Conservation (phyloP, 2,329 filamentous ascomycete species). For the Seiridium unicorne region DNA sequence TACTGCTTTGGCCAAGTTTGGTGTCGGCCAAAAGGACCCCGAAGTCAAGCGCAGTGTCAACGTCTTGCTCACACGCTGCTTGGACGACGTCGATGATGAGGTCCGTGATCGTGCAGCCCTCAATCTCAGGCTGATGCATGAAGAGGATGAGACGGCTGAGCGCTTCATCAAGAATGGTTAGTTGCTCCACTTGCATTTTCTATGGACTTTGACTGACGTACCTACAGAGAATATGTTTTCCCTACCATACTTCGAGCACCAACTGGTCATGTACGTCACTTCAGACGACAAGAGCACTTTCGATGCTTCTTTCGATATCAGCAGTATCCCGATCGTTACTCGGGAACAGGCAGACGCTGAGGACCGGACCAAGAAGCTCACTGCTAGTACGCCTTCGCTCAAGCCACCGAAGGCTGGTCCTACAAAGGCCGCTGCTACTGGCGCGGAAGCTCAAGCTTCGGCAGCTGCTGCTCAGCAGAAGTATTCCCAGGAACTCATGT, state of each 20-base stretch:
- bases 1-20: conserved; percentile 94
- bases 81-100: conserved; percentile 97
- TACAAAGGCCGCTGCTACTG: conserved; percentile 66
- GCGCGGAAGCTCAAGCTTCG: conserved; percentile 72
- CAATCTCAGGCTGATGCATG: conserved; percentile 87
- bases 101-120: conserved; percentile 93
- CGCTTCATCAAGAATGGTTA: conserved; percentile 91
- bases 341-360: conserved; percentile 95
- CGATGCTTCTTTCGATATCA: conserved; percentile 82
- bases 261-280: conserved; percentile 96
- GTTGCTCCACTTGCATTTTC: conserved; percentile 15
- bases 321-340: conserved; percentile 87
- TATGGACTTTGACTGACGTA: conserved; percentile 23
- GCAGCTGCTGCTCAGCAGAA: conserved; percentile 81
- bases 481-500: conserved; percentile 82
- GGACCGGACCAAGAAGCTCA: conserved; percentile 96
- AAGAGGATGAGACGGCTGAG: conserved; percentile 82
- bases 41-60: conserved; percentile 96
- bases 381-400: conserved; percentile 85
- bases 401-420: conserved; percentile 85
- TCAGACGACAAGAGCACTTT: conserved; percentile 87
- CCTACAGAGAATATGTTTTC: conserved; percentile 86
- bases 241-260: conserved; percentile 91
- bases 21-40: conserved; percentile 91
- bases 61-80: conserved; percentile 86